Evolutionary conservation across 2,329 filamentous ascomycete species (phyloP).

Genomic region (Stachybotrys echinatus): DNA sequence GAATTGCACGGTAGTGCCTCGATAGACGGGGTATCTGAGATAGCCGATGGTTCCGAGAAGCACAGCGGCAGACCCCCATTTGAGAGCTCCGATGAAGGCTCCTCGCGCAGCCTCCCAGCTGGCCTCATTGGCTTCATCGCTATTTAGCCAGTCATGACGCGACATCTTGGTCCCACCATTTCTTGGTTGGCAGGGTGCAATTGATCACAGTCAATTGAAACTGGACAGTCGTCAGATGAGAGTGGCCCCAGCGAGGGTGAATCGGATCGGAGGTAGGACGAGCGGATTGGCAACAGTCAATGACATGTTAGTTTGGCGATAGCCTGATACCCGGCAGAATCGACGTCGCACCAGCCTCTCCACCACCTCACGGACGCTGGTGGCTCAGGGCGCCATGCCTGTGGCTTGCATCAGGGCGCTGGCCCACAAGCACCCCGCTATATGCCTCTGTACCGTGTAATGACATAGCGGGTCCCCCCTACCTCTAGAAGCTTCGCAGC

Average conservation of each 20-base stretch:
- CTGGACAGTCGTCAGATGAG: not conserved
- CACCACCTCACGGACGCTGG: no score
- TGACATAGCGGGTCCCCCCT: conserved; percentile 9
- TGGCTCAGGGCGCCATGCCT: no score
- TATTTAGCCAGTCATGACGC: conserved; percentile 52
- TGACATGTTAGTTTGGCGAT: not conserved
- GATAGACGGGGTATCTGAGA: conserved; percentile 64
- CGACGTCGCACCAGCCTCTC: no score
- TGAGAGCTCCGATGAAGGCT: conserved; percentile 60
- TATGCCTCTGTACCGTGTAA: conserved; percentile 6
- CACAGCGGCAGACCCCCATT: conserved; percentile 66
- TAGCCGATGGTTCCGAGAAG: conserved; percentile 59
- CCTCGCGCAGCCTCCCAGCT: conserved; percentile 68
- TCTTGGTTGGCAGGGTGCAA: conserved; percentile 13
- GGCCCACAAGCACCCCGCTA: no score
- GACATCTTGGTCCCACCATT: conserved; percentile 29
- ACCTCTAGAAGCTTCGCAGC: not conserved
- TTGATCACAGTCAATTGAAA: not conserved
- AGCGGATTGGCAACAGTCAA: not conserved
- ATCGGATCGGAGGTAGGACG: not conserved
- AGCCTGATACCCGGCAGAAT: no score
- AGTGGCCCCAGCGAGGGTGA: not conserved
- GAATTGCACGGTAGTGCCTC: conserved; percentile 68
- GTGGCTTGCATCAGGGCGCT: no score
- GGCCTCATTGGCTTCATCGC: conserved; percentile 63